Conservation (phyloP, 2,329 filamentous ascomycete genomes). For the Alternaria longipes region DNA sequence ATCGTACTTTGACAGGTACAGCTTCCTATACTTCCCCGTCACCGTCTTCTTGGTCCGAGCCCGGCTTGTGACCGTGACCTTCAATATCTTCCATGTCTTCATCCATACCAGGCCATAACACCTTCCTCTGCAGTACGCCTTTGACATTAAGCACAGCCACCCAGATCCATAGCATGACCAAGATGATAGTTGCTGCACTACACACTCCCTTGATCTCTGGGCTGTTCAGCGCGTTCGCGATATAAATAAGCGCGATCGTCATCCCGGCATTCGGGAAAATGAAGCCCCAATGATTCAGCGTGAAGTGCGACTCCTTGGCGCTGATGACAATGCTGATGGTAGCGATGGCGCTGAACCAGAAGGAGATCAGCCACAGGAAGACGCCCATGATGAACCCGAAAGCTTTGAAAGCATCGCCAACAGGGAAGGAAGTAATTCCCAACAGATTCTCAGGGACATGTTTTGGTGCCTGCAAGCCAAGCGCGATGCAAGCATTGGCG, state of each 20-base stretch:
- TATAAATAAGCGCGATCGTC: conserved; percentile 62
- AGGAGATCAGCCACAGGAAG: conserved; percentile 59
- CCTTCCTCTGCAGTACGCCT: conserved; percentile 57
- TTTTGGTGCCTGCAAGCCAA: conserved; percentile 54
- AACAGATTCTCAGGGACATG: conserved; percentile 48
- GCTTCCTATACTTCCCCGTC: not conserved
- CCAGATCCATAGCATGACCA: conserved; percentile 65
- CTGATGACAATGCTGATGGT: conserved; percentile 50
- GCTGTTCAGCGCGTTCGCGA: conserved; percentile 64
- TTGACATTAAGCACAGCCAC: conserved; percentile 60
- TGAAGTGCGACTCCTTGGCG: conserved; percentile 51
- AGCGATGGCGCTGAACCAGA: conserved; percentile 61
- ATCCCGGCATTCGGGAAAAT: conserved; percentile 71
- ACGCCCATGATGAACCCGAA: conserved; percentile 55
- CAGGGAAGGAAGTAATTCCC: conserved; percentile 40
- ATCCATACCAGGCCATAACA: conserved; percentile 68
- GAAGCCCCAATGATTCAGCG: conserved; percentile 63
- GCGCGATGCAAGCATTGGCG: conserved; percentile 44
- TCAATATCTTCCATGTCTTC: conserved; percentile 61
- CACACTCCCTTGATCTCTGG: conserved; percentile 62
- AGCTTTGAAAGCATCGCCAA: conserved; percentile 52
- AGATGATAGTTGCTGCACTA: conserved; percentile 63
- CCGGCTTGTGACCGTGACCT: conserved; percentile 20
- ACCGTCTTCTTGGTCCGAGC: conserved; percentile 15
- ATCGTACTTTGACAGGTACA: not conserved